phyloP scores from a whole-genome alignment of 129 eudicot genomes.

The Pseudognaphalium luteoalbum region DNA sequence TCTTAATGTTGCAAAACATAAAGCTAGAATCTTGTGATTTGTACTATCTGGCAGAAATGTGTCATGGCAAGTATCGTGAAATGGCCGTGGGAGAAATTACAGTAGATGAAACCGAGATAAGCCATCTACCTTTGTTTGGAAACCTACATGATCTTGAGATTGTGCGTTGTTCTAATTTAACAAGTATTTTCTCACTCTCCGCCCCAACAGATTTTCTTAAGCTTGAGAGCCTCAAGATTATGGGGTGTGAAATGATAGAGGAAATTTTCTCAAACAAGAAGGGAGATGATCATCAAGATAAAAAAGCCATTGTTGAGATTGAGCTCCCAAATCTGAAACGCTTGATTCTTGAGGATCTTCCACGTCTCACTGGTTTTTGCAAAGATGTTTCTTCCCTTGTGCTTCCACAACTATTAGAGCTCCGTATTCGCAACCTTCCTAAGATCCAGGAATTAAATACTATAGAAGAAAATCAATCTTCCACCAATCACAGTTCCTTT shows the following conservation, averaged over 20 bases:
- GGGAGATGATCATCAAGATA: conserved; percentile 2
- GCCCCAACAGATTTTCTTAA: conserved; percentile 21
- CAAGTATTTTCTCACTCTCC: conserved; percentile 6
- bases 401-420: conserved; percentile 28
- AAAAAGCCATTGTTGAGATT: conserved; percentile 15
- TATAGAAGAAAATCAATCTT: conserved; percentile 11
- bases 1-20: conserved; percentile 20
- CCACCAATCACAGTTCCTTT: conserved; percentile 11
- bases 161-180: conserved; percentile 18
- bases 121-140: conserved; percentile 10
- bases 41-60: conserved; percentile 16
- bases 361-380: conserved; percentile 26
- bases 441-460: conserved; percentile 7
- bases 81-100: conserved; percentile 20
- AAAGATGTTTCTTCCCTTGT: conserved; percentile 10
- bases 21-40: conserved; percentile 27
- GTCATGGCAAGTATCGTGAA: conserved; percentile 9
- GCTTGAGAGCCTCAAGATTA: conserved; percentile 33
- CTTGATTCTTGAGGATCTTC: conserved; percentile 32
- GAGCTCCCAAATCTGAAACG: conserved; percentile 26
- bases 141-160: conserved; percentile 31
- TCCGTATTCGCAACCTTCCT: conserved; percentile 27
- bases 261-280: conserved; percentile 20
- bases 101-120: conserved; percentile 17
- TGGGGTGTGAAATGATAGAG: conserved; percentile 25